Base-by-base conservation (phyloP, 192 early-diverging fungal genomes). In the Backusella mclennaniae region DNA sequence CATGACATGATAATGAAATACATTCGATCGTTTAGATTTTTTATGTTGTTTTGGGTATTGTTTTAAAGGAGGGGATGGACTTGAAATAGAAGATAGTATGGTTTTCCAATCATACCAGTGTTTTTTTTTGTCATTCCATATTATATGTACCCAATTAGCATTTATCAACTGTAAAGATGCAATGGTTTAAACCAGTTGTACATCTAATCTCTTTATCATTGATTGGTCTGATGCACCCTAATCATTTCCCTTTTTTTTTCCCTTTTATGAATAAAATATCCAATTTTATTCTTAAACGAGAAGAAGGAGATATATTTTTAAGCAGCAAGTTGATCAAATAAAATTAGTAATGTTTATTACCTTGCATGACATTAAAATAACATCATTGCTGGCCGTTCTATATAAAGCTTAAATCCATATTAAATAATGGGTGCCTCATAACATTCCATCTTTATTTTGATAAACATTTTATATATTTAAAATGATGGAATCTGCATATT, bases 211-310 rank as follows among this genome's bases (percentile, higher is more conserved):
- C 7, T 53, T 53, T 53, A 6, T 21, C n/a, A 23, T 14, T 63
- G 23, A 63, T 63, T 63, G 56, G 56, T 63, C 12, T 63, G 56
- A 63, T 63, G 56, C 56, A 63, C 23, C 9, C 8, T 29, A 2
- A 29, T 11, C 12, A 26, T 31, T 63, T 59, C 26, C 12, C 21
- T 23, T 63, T 63, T 26, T 59, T 59, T 63, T 63, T 63, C 9
- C 56, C 56, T 63, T 63, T 63, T 63, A 63, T 63, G 56, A 63
- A 31, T 23, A 63, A 63, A 63, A 63, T 63, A 63, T 26, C 56
- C 56, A 3, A 23, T 56, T 56, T 56, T 56, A 56, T 56, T 56
- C 49, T 56, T 56, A 6, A 56, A 21, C 21, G 21, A 56, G 19
- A 38, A 38, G 36, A 39, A 39, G 11, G 38, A 33, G 38, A 39